phyloP scores from a whole-genome alignment of 805 yeast species.

The Saturnispora dispora region DNA sequence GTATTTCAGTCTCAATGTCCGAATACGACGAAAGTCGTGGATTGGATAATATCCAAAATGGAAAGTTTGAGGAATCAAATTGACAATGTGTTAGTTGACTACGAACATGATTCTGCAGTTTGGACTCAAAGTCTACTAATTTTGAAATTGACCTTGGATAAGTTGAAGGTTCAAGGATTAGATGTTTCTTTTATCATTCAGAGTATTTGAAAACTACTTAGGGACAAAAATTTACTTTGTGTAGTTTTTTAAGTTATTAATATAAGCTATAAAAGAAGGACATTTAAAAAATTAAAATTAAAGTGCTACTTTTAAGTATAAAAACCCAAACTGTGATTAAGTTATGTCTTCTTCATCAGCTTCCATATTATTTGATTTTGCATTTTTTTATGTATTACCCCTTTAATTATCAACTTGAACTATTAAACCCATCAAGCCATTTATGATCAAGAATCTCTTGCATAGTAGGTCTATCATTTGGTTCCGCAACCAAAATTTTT shows the following conservation, averaged over 20 bases:
- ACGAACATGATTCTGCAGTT: constrained; percentile 5
- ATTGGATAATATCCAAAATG: constrained; percentile 7
- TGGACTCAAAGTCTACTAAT: constrained; percentile 3
- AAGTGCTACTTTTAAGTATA: too few relatives aligned
- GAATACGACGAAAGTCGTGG: constrained; percentile 3
- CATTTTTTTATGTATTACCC: background rate
- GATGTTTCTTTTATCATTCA: constrained; percentile 4
- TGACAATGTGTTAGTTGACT: constrained; percentile 6
- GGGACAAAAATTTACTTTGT: background rate
- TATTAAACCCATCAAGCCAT: constrained; percentile 44
- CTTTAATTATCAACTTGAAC: background rate
- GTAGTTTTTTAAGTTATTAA: background rate
- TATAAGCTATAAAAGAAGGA: background rate
- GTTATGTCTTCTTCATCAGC: background rate
- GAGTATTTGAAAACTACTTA: background rate
- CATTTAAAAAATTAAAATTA: too few relatives aligned
- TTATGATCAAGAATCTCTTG: constrained; percentile 55
- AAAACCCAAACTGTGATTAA: too few relatives aligned
- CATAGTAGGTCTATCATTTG: constrained; percentile 62
- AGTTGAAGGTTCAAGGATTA: constrained; percentile 4
- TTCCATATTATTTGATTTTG: background rate
- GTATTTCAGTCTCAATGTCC: constrained; percentile 8
- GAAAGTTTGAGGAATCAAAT: constrained; percentile 3
- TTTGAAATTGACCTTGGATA: background rate
- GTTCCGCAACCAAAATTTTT: constrained; percentile 59